Percentiles rank a stretch among this genome's conserved stretches.
Evolutionary conservation across 305 asterid genomes (phyloP).

Genomic region (Solanum hybrid): DNA sequence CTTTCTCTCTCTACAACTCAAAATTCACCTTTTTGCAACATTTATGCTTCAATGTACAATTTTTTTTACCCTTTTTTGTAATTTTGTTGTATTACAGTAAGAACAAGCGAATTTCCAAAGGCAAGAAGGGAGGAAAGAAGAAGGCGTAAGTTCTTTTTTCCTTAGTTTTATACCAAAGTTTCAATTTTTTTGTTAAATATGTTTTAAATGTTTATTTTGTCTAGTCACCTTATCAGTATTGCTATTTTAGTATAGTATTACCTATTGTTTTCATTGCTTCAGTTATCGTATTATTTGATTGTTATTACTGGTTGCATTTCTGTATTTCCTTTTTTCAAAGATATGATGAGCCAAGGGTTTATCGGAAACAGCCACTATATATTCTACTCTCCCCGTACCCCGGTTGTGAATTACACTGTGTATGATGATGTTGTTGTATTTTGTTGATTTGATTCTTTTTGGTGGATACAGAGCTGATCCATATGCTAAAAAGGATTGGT

Average conservation of each 20-base stretch:
- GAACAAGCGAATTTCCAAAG: conserved; percentile 83
- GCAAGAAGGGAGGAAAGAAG: conserved; percentile 87
- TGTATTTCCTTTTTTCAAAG: background rate
- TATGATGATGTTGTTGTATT: background rate
- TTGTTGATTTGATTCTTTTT: background rate
- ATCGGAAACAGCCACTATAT: accelerated
- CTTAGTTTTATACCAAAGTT: background rate
- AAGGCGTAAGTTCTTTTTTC: conserved; percentile 36
- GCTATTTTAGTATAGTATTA: background rate
- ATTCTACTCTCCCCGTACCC: background rate
- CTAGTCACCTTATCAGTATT: background rate
- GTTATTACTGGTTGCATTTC: background rate
- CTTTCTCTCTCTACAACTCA: background rate
- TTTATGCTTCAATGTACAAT: background rate
- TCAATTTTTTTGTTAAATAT: background rate
- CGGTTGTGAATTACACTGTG: background rate
- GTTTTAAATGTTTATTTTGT: background rate
- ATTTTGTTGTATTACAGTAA: conserved; percentile 29
- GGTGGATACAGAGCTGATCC: conserved; percentile 13
- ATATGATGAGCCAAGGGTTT: background rate
- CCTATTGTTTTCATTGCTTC: background rate
- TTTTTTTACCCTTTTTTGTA: background rate
- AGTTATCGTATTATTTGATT: background rate
- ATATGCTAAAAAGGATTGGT: conserved; percentile 32
- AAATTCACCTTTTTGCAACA: background rate